These are phyloP conservation scores for Lactifluus piperatus DNA, from an alignment of 768 basidiomycete species.

Conservation along the genomic window DNA sequence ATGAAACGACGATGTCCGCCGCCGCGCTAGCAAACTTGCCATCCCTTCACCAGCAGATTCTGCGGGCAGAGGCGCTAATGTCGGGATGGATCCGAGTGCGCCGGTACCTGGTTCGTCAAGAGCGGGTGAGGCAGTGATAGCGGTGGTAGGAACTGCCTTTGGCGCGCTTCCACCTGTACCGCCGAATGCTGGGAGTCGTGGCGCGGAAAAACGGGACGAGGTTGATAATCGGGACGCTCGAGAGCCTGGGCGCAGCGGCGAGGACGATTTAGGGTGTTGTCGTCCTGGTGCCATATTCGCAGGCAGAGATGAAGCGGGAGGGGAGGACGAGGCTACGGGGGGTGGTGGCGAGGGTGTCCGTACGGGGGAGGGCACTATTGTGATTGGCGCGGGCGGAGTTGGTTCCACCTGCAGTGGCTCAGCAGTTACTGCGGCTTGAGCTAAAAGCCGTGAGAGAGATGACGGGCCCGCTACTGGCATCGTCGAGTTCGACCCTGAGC, in stretches of 20 bases:
- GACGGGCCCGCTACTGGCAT: conserved; percentile 67
- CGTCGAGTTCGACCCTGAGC: conserved; percentile 60
- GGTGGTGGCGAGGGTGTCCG: conserved; percentile 27
- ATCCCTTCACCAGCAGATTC: conserved; percentile 57
- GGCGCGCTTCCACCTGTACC: conserved; percentile 56
- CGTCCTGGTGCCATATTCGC: not conserved
- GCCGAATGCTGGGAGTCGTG: conserved; percentile 53
- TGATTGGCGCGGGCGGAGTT: conserved; percentile 6
- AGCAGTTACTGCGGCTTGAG: conserved; percentile 49
- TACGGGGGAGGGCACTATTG: conserved; percentile 10
- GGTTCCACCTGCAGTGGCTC: conserved; percentile 26
- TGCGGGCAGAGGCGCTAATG: conserved; percentile 43
- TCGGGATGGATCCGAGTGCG: not conserved
- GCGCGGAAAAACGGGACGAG: conserved; percentile 59
- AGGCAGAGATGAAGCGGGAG: not conserved
- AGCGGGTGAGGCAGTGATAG: conserved; percentile 34
- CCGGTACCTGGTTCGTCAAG: conserved; percentile 6
- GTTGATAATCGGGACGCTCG: conserved; percentile 62
- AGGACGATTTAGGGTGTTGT: conserved; percentile 4
- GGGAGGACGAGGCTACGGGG: not conserved
- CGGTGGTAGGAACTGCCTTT: conserved; percentile 43
- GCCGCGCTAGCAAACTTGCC: conserved; percentile 35
- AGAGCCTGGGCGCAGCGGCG: conserved; percentile 61
- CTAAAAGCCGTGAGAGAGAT: conserved; percentile 69
- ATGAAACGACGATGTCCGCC: conserved; percentile 55